Conservation (phyloP, 495 filamentous ascomycete species). For the Podospora pseudoanserina region DNA sequence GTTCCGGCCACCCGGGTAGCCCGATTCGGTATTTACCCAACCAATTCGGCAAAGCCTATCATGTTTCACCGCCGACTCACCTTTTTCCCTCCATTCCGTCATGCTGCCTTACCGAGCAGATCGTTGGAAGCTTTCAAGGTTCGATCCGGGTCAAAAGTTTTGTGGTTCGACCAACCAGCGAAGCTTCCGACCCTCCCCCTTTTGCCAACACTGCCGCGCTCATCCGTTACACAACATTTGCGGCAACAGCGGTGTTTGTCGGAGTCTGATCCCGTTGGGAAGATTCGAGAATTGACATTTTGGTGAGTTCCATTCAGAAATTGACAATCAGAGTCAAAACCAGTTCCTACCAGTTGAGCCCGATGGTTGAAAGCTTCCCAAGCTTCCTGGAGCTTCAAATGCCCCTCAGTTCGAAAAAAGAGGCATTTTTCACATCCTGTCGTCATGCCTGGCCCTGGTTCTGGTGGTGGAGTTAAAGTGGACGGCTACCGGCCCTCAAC, state of each 20-base stretch:
- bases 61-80: background rate
- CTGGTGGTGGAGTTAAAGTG: constrained; percentile 8
- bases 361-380: background rate
- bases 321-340: background rate
- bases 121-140: background rate
- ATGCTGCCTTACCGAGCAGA: background rate
- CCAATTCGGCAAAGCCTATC: background rate
- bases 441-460: constrained; percentile 23
- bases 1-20: background rate
- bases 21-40: background rate
- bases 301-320: background rate
- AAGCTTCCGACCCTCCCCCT: background rate
- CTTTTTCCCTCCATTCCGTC: background rate
- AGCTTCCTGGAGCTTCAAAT: background rate
- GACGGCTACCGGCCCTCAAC: constrained; percentile 8
- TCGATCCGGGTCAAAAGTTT: background rate
- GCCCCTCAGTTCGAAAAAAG: constrained; percentile 9
- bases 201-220: background rate
- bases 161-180: background rate
- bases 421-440: constrained; percentile 27
- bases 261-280: background rate
- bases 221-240: background rate
- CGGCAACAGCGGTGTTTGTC: background rate
- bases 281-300: background rate
- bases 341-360: background rate